Evolutionary conservation across 75 land plant genomes (phyloP).

Genomic region (Pinus tabuliformis): DNA sequence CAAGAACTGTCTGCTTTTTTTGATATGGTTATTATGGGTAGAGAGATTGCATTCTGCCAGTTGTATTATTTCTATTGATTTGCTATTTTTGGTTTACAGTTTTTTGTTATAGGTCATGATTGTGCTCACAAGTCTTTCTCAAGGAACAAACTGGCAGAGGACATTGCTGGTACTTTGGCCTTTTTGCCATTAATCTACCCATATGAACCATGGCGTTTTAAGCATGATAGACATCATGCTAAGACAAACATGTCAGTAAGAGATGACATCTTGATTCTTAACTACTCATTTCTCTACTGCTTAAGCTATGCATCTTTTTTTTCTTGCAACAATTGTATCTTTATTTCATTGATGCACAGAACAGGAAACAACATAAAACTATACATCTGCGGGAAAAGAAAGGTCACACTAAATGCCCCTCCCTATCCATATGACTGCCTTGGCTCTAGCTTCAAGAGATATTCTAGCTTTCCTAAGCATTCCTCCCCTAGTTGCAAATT

Average conservation of each 20-base stretch:
- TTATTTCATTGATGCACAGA: too few species aligned
- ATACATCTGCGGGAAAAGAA: too few species aligned
- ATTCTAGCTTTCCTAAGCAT: too few species aligned
- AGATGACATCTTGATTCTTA: not conserved
- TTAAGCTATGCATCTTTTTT: not conserved
- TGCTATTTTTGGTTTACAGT: conserved; percentile 33
- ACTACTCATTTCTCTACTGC: not conserved
- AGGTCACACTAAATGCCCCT: too few species aligned
- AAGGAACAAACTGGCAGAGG: conserved; percentile 82
- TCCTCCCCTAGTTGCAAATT: too few species aligned
- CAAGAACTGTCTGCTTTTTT: not conserved
- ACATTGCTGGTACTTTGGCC: conserved; percentile 89
- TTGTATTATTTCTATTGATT: not conserved
- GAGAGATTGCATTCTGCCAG: not conserved
- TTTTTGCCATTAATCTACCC: conserved; percentile 93
- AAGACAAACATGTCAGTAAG: conserved; percentile 88
- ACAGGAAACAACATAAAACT: too few species aligned
- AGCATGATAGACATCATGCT: conserved; percentile 96
- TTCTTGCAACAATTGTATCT: not conserved
- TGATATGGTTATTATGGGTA: not conserved
- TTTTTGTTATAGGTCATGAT: conserved; percentile 99
- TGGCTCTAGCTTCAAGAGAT: too few species aligned
- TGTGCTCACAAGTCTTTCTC: conserved; percentile 97
- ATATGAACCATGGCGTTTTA: conserved; percentile 95
- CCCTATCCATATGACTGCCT: too few species aligned